Conservation (phyloP, 345 rosid species). For the Excoecaria cochinchinensis region DNA sequence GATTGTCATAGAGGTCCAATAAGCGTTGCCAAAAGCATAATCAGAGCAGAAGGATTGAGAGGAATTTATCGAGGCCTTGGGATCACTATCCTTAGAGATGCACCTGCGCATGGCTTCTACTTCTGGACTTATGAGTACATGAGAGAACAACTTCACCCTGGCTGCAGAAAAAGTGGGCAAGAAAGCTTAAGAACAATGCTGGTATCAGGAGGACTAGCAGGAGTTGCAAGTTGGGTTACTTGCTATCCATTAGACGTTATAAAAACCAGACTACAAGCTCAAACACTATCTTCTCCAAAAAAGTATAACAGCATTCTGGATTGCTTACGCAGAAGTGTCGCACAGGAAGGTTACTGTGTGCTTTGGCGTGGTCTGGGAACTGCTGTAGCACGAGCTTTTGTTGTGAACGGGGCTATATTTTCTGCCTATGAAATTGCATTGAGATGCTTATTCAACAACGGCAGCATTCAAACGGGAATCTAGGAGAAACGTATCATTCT, state of each 20-base stretch:
- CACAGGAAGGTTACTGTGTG: conserved; percentile 62
- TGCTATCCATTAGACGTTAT: conserved; percentile 88
- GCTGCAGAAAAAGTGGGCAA: conserved; percentile 72
- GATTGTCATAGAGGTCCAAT: conserved; percentile 45
- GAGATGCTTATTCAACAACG: conserved; percentile 65
- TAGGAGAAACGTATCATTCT: conserved; percentile 16
- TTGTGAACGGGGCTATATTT: conserved; percentile 87
- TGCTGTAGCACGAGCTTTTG: conserved; percentile 94
- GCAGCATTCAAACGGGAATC: conserved; percentile 43
- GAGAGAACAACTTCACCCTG: conserved; percentile 81
- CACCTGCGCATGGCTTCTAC: conserved; percentile 79
- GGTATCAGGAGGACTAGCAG: conserved; percentile 80
- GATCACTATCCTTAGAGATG: conserved; percentile 76
- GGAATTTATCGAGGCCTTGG: conserved; percentile 76
- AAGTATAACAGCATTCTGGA: conserved; percentile 64
- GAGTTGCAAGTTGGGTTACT: conserved; percentile 87
- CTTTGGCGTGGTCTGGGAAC: conserved; percentile 95
- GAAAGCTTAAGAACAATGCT: conserved; percentile 77
- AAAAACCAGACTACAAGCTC: conserved; percentile 82
- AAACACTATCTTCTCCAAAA: conserved; percentile 31
- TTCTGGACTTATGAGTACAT: conserved; percentile 89
- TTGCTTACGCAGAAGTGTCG: conserved; percentile 61
- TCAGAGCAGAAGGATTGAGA: conserved; percentile 50
- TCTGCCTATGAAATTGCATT: conserved; percentile 80
- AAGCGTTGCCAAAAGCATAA: conserved; percentile 56